phyloP scores from a whole-genome alignment of 2,329 filamentous ascomycete genomes.

The Cladosporium cucumerinum region DNA sequence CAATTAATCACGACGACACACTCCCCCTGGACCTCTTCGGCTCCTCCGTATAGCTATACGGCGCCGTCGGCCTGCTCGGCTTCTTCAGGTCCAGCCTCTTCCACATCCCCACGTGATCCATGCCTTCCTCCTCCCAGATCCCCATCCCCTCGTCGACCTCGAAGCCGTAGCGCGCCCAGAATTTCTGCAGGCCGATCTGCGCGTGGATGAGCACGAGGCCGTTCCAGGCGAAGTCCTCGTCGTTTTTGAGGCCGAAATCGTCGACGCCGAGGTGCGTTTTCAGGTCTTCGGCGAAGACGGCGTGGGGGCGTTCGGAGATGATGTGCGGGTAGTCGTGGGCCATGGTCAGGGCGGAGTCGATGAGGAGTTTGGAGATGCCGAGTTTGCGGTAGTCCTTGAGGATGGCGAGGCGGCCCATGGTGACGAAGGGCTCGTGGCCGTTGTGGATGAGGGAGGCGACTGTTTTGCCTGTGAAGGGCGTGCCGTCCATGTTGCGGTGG shows the following conservation, averaged over 20 bases:
- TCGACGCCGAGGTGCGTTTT: slow-evolving; percentile 26
- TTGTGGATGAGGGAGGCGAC: slow-evolving; percentile 52
- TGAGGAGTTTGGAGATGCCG: slow-evolving; percentile 63
- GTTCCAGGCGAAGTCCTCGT: slow-evolving; percentile 56
- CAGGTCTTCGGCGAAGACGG: slow-evolving; percentile 33
- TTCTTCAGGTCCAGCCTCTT: slow-evolving; percentile 36
- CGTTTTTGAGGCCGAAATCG: slow-evolving; percentile 23
- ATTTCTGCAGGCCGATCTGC: slow-evolving; percentile 60
- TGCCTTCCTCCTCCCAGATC: slow-evolving; percentile 78
- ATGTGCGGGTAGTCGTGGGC: slow-evolving; percentile 56
- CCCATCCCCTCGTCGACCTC: slow-evolving; percentile 68
- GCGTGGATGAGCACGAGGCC: slow-evolving; percentile 78
- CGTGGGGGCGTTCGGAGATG: slow-evolving; percentile 37
- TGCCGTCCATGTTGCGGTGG: slow-evolving; percentile 15
- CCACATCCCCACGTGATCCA: slow-evolving; percentile 85
- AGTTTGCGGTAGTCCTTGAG: slow-evolving; percentile 44
- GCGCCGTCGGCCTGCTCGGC: slow-evolving; percentile 8
- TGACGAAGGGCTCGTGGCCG: slow-evolving; percentile 71
- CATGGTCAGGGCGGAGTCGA: slow-evolving; percentile 67
- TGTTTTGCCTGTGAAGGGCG: slow-evolving; percentile 23
- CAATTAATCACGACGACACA: neutral
- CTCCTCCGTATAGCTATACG: slow-evolving; percentile 14
- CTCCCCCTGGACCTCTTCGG: slow-evolving; percentile 14
- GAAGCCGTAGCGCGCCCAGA: slow-evolving; percentile 74
- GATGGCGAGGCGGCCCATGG: slow-evolving; percentile 75